Evolutionary conservation across 805 yeast species (phyloP).

Genomic region (Lipomyces sp.): DNA sequence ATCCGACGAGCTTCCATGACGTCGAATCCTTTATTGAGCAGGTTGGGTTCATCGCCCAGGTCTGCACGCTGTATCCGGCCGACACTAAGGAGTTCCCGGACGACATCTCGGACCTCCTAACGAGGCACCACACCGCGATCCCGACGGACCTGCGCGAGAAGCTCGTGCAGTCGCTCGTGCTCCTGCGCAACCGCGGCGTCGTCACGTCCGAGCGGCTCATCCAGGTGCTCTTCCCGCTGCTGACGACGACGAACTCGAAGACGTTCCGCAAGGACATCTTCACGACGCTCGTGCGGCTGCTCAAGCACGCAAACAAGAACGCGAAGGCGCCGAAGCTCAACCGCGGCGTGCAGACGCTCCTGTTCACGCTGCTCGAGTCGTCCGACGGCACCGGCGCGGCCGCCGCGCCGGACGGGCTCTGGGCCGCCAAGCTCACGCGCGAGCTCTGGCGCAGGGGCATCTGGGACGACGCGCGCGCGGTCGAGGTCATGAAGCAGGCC

Average conservation of each 20-base stretch:
- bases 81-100: slow-evolving; percentile 83
- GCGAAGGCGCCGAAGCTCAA: slow-evolving; percentile 86
- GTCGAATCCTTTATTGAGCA: slow-evolving; percentile 73
- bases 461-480: slow-evolving; percentile 96
- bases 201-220: slow-evolving; percentile 76
- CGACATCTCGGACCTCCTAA: slow-evolving; percentile 66
- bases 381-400: slow-evolving; percentile 23
- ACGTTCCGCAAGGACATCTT: slow-evolving; percentile 80
- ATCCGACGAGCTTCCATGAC: slow-evolving; percentile 58
- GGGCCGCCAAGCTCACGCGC: slow-evolving; percentile 94
- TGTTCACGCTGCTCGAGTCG: slow-evolving; percentile 74
- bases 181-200: slow-evolving; percentile 82
- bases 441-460: slow-evolving; percentile 97
- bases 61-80: slow-evolving; percentile 82
- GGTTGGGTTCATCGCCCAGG: slow-evolving; percentile 88
- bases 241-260: slow-evolving; percentile 68
- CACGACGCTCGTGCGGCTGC: slow-evolving; percentile 67
- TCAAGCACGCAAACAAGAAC: slow-evolving; percentile 83
- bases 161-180: slow-evolving; percentile 80
- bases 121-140: slow-evolving; percentile 74
- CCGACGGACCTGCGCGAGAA: slow-evolving; percentile 87
- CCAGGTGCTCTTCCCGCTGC: slow-evolving; percentile 82
- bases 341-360: slow-evolving; percentile 83
- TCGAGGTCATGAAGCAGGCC: slow-evolving; percentile 97
- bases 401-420: slow-evolving; percentile 71